Evolutionary conservation across 140 eudicot species (phyloP).

Genomic region (Bidens hawaiensis): DNA sequence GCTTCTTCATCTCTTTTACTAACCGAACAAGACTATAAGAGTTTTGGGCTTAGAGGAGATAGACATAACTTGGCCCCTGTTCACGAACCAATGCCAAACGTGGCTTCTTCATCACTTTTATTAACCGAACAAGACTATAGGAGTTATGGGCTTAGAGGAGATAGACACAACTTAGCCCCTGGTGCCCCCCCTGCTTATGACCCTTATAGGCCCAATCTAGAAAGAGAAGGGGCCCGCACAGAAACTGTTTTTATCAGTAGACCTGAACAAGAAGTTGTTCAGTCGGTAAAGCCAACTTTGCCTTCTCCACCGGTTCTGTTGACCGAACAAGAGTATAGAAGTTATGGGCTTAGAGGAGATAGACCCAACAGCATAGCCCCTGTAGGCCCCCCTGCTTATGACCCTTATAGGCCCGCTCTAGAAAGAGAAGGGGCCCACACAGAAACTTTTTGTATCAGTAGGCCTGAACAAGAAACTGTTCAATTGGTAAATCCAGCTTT

Average conservation of each 20-base stretch:
- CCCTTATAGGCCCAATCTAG: not conserved
- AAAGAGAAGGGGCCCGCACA: not conserved
- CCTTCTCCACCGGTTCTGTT: conserved; percentile 22
- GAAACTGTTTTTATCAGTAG: not conserved
- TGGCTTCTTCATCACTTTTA: conserved; percentile 22
- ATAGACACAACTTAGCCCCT: conserved; percentile 7
- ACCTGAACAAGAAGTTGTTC: conserved; percentile 11
- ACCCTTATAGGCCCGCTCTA: not conserved
- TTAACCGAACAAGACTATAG: conserved; percentile 35
- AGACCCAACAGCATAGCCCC: no score
- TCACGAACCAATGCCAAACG: no score
- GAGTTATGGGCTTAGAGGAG: conserved; percentile 31
- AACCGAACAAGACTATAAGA: conserved; percentile 34
- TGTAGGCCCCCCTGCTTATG: not conserved
- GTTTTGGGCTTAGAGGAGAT: conserved; percentile 31
- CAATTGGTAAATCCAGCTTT: conserved; percentile 12
- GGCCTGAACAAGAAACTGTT: conserved; percentile 13
- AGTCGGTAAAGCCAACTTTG: not conserved
- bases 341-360: conserved; percentile 37
- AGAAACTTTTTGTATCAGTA: not conserved
- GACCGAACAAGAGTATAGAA: conserved; percentile 36
- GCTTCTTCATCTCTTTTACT: conserved; percentile 21
- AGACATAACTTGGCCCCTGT: conserved; percentile 2
- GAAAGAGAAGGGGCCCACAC: conserved; percentile 1
- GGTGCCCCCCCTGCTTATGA: not conserved